phyloP scores from a whole-genome alignment of 1,284 basidiomycete genomes.

The Ceratobasidium sp. region DNA sequence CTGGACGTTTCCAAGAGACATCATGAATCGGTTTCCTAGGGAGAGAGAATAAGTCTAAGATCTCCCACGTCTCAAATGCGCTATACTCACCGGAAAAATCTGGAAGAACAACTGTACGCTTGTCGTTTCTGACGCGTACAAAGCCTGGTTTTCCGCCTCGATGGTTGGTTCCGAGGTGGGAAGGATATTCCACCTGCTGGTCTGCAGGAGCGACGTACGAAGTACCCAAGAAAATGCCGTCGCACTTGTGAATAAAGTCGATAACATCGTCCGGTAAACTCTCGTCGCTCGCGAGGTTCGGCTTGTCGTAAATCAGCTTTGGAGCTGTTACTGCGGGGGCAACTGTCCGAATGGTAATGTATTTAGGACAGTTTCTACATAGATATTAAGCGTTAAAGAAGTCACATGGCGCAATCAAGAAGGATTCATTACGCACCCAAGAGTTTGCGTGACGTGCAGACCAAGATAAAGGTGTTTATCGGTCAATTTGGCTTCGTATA shows the following conservation, averaged over 20 bases:
- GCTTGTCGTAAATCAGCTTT: constrained; percentile 57
- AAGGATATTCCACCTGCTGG: constrained; percentile 61
- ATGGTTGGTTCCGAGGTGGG: constrained; percentile 75
- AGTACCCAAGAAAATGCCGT: constrained; percentile 71
- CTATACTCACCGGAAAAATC: constrained; percentile 70
- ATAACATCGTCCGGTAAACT: constrained; percentile 67
- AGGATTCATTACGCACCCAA: constrained; percentile 62
- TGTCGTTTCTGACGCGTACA: constrained; percentile 68
- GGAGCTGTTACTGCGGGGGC: constrained; percentile 60
- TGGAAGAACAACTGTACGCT: constrained; percentile 69
- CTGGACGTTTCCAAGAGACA: constrained; percentile 74
- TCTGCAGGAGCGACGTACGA: constrained; percentile 61
- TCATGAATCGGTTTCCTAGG: constrained; percentile 71
- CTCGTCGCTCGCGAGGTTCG: constrained; percentile 57
- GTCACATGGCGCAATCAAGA: neutral
- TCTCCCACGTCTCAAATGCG: no score
- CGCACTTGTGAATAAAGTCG: constrained; percentile 63
- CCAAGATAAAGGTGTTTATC: constrained; percentile 56
- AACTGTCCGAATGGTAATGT: constrained; percentile 70
- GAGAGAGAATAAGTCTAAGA: neutral
- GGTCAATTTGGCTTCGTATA: constrained; percentile 52
- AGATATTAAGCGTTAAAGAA: constrained; percentile 10
- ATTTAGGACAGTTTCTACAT: constrained; percentile 74
- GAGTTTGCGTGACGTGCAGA: constrained; percentile 66
- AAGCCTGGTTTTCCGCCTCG: constrained; percentile 74